Evolutionary conservation across 805 yeast species (phyloP).

Genomic region (Trichomonascus vanleenenianus): DNA sequence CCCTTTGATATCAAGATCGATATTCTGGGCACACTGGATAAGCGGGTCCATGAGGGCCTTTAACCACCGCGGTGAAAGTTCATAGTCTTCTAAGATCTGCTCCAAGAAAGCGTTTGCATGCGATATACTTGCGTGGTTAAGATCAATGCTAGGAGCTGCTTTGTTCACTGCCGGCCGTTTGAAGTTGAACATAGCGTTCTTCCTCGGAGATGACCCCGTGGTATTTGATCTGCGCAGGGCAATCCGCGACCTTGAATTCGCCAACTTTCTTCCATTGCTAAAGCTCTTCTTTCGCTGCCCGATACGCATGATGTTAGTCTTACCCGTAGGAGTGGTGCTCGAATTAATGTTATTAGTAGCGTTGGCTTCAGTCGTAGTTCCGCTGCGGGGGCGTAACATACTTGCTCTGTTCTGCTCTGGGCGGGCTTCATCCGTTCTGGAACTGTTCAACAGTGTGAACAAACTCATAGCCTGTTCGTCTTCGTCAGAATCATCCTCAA

Average conservation of each 20-base stretch:
- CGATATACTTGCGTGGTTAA: constrained; percentile 26
- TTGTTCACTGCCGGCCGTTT: not conserved
- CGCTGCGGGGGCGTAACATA: constrained; percentile 17
- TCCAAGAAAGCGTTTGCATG: constrained; percentile 25
- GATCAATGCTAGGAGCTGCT: constrained; percentile 16
- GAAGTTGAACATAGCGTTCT: not conserved
- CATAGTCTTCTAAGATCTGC: constrained; percentile 27
- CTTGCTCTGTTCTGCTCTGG: not conserved
- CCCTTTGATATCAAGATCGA: constrained; percentile 51
- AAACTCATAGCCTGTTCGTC: constrained; percentile 21
- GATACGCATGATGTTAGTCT: constrained; percentile 12
- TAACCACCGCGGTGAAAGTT: constrained; percentile 49
- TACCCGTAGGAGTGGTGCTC: not conserved
- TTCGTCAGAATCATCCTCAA: constrained; percentile 11
- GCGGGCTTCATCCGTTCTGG: constrained; percentile 3
- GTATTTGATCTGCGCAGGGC: constrained; percentile 1
- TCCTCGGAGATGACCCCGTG: constrained; percentile 2
- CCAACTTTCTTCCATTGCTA: not conserved
- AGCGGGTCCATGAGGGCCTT: constrained; percentile 43
- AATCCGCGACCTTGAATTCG: not conserved
- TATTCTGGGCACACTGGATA: constrained; percentile 44
- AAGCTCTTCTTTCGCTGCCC: constrained; percentile 17
- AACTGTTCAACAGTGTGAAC: constrained; percentile 14
- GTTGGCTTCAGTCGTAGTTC: constrained; percentile 14
- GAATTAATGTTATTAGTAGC: not conserved